Evolutionary conservation across 2,329 filamentous ascomycete genomes (phyloP), one percentile per base, ranked within the genome.

Genomic region (Aspergillus amoenus): DNA sequence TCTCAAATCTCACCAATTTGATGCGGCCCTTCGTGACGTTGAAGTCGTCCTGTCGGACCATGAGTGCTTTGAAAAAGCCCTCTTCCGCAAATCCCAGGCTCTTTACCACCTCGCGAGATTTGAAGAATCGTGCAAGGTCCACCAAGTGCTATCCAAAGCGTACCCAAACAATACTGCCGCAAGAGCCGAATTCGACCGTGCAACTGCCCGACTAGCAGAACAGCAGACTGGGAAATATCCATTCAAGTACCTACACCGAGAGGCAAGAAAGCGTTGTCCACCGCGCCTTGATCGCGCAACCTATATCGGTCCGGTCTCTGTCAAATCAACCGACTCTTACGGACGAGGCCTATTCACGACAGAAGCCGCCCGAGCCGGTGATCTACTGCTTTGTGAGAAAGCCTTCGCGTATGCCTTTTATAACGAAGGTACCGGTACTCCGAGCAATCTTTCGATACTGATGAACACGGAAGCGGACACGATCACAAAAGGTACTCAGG

Each of bases 341-440:
- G 82, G 81, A 2, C 73, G 75, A 2, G 83, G 83, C 0, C 67
- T 85, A 0, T 86, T 84, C 62, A 80, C 79, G 0, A 82, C 76
- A 0, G 67, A 71, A 18, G 62, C 70, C 0, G 79, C 85, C 2
- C 71, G 73, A 39, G 75, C 78, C 0, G 82, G 82, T 0, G 79
- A 84, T 3, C 69, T 84, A 2, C 66, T 86, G 0, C 62, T 85
- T 1, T 84, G 81, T 46, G 83, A 85, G 58, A 86, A 85, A 59
- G 82, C 82, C 0, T 83, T 84, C 61, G 67, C 67, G 0, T 75
- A 82, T 63, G 60, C 57, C 9, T 66, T 61, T 32, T 21, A 55
- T 24, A 53, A 64, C 27, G n/a, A 54, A 4, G 1, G 21, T 13
- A 12, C n/a, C 7, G 49, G 39, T 48, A 9, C 24, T 9, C 24